Conservation (phyloP, 352 stramenopile species). For the Phytophthora fragariaefolia region DNA sequence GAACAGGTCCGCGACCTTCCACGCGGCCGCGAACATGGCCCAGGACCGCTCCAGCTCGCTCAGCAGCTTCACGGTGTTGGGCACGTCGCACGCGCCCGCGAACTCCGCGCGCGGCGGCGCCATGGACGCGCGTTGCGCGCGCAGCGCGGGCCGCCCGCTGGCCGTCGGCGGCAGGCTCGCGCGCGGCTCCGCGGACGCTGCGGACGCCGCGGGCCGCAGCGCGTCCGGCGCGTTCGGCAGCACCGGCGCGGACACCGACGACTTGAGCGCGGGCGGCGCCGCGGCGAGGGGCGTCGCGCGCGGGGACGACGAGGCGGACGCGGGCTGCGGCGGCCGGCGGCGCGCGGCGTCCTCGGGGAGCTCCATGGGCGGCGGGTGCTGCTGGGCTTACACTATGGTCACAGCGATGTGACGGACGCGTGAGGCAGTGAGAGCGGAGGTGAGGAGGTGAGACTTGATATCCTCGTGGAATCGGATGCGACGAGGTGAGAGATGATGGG, state of each 20-base stretch:
- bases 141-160: constrained; percentile 15
- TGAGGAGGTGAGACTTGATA: neutral
- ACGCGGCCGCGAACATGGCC: constrained; percentile 74
- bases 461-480: neutral
- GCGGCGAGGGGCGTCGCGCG: neutral
- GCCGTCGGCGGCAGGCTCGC: constrained; percentile 9
- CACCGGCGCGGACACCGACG: constrained; percentile 11
- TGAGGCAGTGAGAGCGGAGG: too few relatives aligned
- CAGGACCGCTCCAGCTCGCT: constrained; percentile 76
- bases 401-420: neutral
- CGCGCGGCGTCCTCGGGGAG: constrained; percentile 15
- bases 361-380: constrained; percentile 12
- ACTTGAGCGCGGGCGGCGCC: constrained; percentile 13
- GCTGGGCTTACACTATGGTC: neutral
- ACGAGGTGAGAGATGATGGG: neutral
- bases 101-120: constrained; percentile 16
- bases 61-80: constrained; percentile 70
- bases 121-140: constrained; percentile 11
- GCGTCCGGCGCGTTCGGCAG: constrained; percentile 15
- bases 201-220: constrained; percentile 13
- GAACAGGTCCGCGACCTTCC: constrained; percentile 75
- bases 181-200: constrained; percentile 9
- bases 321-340: constrained; percentile 5
- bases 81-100: constrained; percentile 32
- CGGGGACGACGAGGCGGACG: constrained; percentile 30